Percentiles rank a stretch among this genome's conserved stretches.
Conservation (phyloP, 305 asterid species). For the Rubia peregrina region DNA sequence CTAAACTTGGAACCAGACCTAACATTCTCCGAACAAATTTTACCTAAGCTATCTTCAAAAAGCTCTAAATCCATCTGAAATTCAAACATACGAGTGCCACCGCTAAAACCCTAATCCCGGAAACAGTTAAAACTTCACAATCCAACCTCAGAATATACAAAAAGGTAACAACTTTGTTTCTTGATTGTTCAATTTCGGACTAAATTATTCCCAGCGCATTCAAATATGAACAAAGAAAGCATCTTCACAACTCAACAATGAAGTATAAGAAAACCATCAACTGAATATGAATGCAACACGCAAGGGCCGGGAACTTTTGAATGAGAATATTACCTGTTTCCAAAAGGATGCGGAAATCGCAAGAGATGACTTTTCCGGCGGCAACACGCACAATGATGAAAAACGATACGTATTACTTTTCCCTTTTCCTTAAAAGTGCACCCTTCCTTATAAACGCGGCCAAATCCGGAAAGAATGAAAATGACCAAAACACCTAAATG, state of each 20-base stretch:
- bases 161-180: not conserved
- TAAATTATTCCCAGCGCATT: not conserved
- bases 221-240: not conserved
- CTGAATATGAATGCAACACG: not conserved
- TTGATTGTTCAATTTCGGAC: not conserved
- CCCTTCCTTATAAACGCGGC: too few relatives aligned
- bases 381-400: not conserved
- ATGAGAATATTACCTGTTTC: not conserved
- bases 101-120: not conserved
- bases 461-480: too few relatives aligned
- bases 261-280: not conserved
- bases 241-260: not conserved
- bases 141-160: not conserved
- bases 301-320: not conserved
- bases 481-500: too few relatives aligned
- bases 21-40: constrained; percentile 27
- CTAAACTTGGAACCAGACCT: constrained; percentile 47
- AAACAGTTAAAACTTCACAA: not conserved
- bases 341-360: not conserved
- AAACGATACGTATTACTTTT: not conserved
- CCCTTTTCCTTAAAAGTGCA: too few relatives aligned
- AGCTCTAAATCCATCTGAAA: not conserved
- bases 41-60: not conserved
- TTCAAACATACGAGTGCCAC: too few relatives aligned
- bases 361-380: not conserved